Percentiles rank a stretch among this genome's conserved stretches.
These are phyloP conservation scores for Agapanthus africanus DNA, from an alignment of 106 monocot genomes.

Conservation along the genomic window DNA sequence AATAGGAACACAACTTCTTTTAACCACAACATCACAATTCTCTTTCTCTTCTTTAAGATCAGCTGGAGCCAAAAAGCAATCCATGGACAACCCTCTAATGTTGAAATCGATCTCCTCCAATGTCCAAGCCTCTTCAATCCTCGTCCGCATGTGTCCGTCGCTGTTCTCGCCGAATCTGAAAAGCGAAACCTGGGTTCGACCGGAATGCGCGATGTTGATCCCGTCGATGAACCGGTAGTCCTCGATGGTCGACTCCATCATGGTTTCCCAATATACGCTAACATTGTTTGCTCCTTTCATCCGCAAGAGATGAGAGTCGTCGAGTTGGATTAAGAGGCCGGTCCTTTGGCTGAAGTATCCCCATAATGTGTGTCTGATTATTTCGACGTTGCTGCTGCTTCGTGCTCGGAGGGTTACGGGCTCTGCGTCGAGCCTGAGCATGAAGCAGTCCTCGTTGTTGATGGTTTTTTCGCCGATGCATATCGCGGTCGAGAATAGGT, in stretches of 20 bases:
- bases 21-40: constrained; percentile 11
- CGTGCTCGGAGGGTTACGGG: constrained; percentile 34
- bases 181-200: constrained; percentile 50
- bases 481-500: constrained; percentile 46
- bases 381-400: constrained; percentile 50
- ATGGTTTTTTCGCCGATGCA: constrained; percentile 73
- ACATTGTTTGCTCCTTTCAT: constrained; percentile 31
- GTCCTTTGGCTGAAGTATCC: constrained; percentile 83
- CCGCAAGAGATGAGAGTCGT: constrained; percentile 61
- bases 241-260: constrained; percentile 49
- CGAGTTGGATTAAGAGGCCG: constrained; percentile 60
- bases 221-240: constrained; percentile 70
- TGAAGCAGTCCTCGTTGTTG: constrained; percentile 61
- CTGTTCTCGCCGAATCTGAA: constrained; percentile 40
- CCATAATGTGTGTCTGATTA: constrained; percentile 75
- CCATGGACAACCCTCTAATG: constrained; percentile 44
- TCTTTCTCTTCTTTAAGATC: constrained; percentile 28
- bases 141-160: constrained; percentile 30
- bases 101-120: constrained; percentile 84
- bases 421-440: constrained; percentile 62
- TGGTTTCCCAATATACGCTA: constrained; percentile 70
- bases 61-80: constrained; percentile 63
- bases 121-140: constrained; percentile 77
- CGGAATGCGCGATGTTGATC: constrained; percentile 64
- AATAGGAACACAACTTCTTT: not conserved